Conservation (phyloP, 2,329 filamentous ascomycete genomes). For the Ustulina deusta region DNA sequence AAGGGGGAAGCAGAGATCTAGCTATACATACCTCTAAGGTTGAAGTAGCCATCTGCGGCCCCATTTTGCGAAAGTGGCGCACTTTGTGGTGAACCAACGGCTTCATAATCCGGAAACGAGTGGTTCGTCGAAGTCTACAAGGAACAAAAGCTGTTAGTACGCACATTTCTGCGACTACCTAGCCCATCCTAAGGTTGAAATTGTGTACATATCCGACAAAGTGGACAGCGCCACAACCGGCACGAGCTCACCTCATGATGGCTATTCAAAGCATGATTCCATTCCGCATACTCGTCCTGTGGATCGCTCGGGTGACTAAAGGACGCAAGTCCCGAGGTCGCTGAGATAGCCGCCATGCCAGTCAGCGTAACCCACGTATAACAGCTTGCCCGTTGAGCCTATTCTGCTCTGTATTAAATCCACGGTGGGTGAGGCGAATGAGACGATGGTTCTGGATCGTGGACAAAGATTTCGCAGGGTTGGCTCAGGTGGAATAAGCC, state of each 20-base stretch:
- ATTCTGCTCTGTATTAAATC: constrained; percentile 30
- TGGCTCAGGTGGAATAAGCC: neutral
- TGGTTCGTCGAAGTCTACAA: constrained; percentile 45
- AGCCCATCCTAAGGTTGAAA: neutral
- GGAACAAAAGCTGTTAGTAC: constrained; percentile 23
- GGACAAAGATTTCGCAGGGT: constrained; percentile 9
- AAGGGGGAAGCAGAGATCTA: neutral
- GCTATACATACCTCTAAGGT: constrained; percentile 45
- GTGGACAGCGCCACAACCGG: constrained; percentile 1
- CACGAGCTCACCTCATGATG: constrained; percentile 48
- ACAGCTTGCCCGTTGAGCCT: constrained; percentile 38
- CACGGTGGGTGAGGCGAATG: constrained; percentile 27
- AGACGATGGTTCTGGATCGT: neutral
- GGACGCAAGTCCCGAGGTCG: constrained; percentile 61
- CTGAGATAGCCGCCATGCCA: constrained; percentile 66
- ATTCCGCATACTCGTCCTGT: constrained; percentile 61
- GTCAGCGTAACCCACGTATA: constrained; percentile 43
- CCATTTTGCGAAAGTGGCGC: constrained; percentile 42
- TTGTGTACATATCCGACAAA: neutral
- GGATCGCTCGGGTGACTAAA: constrained; percentile 63
- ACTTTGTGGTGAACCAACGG: constrained; percentile 39
- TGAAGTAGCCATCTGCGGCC: constrained; percentile 42
- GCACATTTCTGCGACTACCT: neutral
- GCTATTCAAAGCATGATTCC: constrained; percentile 51
- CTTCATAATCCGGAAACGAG: constrained; percentile 45